Evolutionary conservation across 2,329 filamentous ascomycete genomes (phyloP).

Genomic region (Blumeriella jaapii): DNA sequence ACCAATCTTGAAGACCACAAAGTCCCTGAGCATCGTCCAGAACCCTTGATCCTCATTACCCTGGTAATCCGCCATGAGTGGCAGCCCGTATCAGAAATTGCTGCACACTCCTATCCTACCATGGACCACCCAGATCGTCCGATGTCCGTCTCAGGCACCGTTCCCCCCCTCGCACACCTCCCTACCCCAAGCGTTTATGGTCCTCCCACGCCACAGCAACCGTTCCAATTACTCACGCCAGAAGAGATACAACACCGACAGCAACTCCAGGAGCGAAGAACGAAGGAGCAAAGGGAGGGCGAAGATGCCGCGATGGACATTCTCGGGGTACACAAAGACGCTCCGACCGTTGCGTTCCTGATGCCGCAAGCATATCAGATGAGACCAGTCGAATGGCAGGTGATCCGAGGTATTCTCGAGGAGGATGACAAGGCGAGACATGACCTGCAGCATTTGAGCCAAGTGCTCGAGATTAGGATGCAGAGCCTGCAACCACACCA

Average conservation of each 20-base stretch:
- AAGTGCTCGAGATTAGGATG: conserved; percentile 35
- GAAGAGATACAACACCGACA: conserved; percentile 16
- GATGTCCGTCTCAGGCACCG: conserved; percentile 38
- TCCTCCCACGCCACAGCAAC: conserved; percentile 10
- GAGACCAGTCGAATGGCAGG: conserved; percentile 59
- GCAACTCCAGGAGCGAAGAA: conserved; percentile 31
- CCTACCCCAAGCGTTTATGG: conserved; percentile 31
- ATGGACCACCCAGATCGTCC: conserved; percentile 31
- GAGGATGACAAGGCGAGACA: conserved; percentile 22
- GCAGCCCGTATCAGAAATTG: conserved; percentile 10
- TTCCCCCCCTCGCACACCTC: conserved; percentile 41
- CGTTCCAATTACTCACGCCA: conserved; percentile 2
- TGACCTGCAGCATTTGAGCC: conserved; percentile 40
- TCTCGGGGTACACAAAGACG: conserved; percentile 47
- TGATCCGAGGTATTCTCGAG: conserved; percentile 44
- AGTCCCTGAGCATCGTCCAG: conserved; percentile 58
- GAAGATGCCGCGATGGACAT: conserved; percentile 49
- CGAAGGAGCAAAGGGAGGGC: conserved; percentile 39
- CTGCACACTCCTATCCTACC: conserved; percentile 27
- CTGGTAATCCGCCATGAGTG: conserved; percentile 61
- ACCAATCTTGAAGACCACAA: conserved; percentile 77
- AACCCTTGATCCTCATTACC: conserved; percentile 71
- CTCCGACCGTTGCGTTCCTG: conserved; percentile 57
- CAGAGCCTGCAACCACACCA: too few species aligned
- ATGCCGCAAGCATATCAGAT: conserved; percentile 58